Evolutionary conservation across 306 rosid species (phyloP).

Genomic region (Quercus berberidifolia): DNA sequence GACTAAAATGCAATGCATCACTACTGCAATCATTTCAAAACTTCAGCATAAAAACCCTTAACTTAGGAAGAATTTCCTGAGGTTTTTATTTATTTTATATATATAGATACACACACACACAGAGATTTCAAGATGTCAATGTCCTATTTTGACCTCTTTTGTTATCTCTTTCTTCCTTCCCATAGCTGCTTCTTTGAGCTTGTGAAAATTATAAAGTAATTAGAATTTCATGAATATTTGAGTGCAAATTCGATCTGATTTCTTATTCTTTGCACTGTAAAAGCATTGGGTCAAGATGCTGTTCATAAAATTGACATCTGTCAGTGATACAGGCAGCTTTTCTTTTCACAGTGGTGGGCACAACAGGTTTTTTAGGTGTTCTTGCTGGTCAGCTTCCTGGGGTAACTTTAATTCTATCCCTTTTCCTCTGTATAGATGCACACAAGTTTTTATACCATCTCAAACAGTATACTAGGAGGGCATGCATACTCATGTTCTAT

Average conservation of each 20-base stretch:
- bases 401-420: constrained; percentile 45
- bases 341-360: constrained; percentile 95
- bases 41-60: neutral
- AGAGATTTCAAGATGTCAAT: neutral
- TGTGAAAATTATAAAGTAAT: neutral
- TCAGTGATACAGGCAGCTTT: constrained; percentile 80
- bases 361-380: constrained; percentile 77
- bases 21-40: neutral
- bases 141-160: neutral
- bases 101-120: too few species aligned
- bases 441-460: neutral
- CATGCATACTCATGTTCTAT: neutral
- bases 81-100: too few species aligned
- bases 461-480: constrained; percentile 4
- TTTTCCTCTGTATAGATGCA: constrained; percentile 20
- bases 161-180: neutral
- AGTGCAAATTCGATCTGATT: neutral
- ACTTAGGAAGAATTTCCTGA: neutral
- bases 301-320: constrained; percentile 20
- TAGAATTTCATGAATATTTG: neutral
- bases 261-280: neutral
- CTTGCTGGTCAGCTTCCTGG: constrained; percentile 97
- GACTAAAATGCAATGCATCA: neutral
- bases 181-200: neutral
- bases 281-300: constrained; percentile 1